A percentile compares a stretch with the other conserved stretches of the same genome.
These are phyloP conservation scores for Chenopodium quinoa DNA, from an alignment of 148 eudicot genomes.

Conservation along the genomic window DNA sequence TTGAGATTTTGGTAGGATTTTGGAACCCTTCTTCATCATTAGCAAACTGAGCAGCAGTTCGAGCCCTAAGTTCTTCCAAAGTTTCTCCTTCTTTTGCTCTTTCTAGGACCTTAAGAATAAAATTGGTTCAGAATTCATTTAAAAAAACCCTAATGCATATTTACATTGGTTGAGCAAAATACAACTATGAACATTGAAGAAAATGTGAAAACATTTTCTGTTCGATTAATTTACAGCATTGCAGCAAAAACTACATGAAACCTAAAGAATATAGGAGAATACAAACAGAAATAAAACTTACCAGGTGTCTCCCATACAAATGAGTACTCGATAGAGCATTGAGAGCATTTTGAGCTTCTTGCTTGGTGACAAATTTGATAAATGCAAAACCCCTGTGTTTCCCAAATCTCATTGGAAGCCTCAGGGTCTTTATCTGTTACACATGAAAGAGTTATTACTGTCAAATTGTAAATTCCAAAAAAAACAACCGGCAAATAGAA, in stretches of 20 bases:
- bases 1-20: slow-evolving; percentile 48
- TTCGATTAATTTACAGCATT: neutral
- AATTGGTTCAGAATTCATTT: slow-evolving; percentile 12
- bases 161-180: neutral
- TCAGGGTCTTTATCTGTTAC: slow-evolving; percentile 69
- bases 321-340: slow-evolving; percentile 86
- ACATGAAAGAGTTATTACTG: neutral
- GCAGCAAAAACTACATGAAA: neutral
- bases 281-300: slow-evolving; percentile 26
- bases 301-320: slow-evolving; percentile 95
- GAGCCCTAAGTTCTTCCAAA: slow-evolving; percentile 78
- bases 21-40: slow-evolving; percentile 42
- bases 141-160: neutral
- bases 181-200: neutral
- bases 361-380: slow-evolving; percentile 86
- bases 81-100: slow-evolving; percentile 93
- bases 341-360: slow-evolving; percentile 90
- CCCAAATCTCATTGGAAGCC: slow-evolving; percentile 77
- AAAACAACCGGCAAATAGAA: neutral
- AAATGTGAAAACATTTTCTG: neutral
- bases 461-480: neutral
- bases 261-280: neutral
- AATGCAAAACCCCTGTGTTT: slow-evolving; percentile 97
- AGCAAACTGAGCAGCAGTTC: slow-evolving; percentile 82
- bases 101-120: slow-evolving; percentile 64